Percentiles rank a stretch among this genome's conserved stretches.
Conservation (phyloP, 2,329 filamentous ascomycete genomes). For the Aspergillus brunneoviolaceus region DNA sequence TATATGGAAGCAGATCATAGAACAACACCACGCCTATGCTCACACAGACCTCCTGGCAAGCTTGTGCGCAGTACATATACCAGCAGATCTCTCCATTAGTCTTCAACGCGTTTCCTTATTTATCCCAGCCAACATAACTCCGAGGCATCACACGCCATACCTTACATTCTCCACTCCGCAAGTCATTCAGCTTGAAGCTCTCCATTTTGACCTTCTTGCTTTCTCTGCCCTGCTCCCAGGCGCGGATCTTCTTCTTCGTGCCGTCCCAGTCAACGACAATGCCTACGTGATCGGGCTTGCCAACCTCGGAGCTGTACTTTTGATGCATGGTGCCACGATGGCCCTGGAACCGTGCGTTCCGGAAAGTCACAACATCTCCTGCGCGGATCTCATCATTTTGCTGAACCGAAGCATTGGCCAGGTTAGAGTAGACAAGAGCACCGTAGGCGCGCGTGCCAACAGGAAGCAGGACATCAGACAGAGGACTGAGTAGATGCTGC, state of each 20-base stretch:
- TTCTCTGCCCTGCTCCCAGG: slow-evolving; percentile 93
- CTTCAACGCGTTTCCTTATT: slow-evolving; percentile 2
- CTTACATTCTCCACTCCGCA: slow-evolving; percentile 91
- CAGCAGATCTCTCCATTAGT: slow-evolving; percentile 4
- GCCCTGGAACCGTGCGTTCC: slow-evolving; percentile 91
- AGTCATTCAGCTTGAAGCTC: slow-evolving; percentile 89
- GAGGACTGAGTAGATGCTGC: slow-evolving; percentile 72
- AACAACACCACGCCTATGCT: background rate
- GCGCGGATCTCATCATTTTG: slow-evolving; percentile 90
- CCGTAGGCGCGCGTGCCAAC: slow-evolving; percentile 89
- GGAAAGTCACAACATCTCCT: slow-evolving; percentile 88
- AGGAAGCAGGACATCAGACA: slow-evolving; percentile 72
- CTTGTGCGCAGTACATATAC: slow-evolving; percentile 17
- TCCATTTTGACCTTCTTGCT: slow-evolving; percentile 91
- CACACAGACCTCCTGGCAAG: slow-evolving; percentile 5
- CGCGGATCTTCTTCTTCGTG: slow-evolving; percentile 94
- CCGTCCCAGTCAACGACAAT: slow-evolving; percentile 97
- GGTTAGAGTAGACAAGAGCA: slow-evolving; percentile 87
- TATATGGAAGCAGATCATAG: slow-evolving; percentile 13
- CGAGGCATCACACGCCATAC: slow-evolving; percentile 95
- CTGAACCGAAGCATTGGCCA: slow-evolving; percentile 88
- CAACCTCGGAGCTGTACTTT: slow-evolving; percentile 86
- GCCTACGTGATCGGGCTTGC: slow-evolving; percentile 83
- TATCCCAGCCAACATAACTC: slow-evolving; percentile 87
- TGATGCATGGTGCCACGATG: slow-evolving; percentile 94